A percentile compares a stretch with the other conserved stretches of the same genome.
These are phyloP conservation scores for Polytolypa hystricis DNA, from an alignment of 2,329 filamentous ascomycete genomes.

Conservation along the genomic window DNA sequence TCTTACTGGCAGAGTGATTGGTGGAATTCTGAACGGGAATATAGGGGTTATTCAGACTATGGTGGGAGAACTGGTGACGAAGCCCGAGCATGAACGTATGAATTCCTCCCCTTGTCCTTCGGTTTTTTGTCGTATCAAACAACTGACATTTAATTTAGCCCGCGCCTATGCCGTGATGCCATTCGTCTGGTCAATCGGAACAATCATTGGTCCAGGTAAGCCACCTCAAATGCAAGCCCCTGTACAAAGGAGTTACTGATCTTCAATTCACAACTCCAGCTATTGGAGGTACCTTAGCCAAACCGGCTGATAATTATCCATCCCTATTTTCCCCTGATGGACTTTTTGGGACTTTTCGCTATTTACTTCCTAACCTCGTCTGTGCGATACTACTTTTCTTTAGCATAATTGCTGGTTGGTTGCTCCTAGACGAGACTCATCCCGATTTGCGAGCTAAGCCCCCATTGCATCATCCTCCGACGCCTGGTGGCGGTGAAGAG, in stretches of 20 bases:
- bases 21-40: constrained; percentile 80
- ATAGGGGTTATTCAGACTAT: constrained; percentile 88
- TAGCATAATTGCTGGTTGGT: constrained; percentile 69
- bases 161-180: constrained; percentile 90
- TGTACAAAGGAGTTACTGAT: no score
- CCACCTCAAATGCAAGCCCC: background rate
- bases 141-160: constrained; percentile 23
- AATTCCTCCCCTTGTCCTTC: background rate
- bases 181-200: constrained; percentile 76
- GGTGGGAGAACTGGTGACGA: constrained; percentile 84
- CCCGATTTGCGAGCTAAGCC: no score
- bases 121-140: background rate
- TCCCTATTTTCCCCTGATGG: constrained; percentile 53
- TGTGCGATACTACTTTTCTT: constrained; percentile 65
- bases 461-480: no score
- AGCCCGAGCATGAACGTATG: constrained; percentile 67
- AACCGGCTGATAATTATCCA: constrained; percentile 66
- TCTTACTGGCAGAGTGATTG: constrained; percentile 62
- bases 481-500: no score
- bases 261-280: constrained; percentile 34
- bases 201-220: constrained; percentile 64
- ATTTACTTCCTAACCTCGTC: constrained; percentile 78
- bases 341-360: constrained; percentile 70
- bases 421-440: constrained; percentile 80
- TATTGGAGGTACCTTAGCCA: constrained; percentile 76